Conservation (phyloP, 1,139 yeast species). For the Zygoascus sp. region DNA sequence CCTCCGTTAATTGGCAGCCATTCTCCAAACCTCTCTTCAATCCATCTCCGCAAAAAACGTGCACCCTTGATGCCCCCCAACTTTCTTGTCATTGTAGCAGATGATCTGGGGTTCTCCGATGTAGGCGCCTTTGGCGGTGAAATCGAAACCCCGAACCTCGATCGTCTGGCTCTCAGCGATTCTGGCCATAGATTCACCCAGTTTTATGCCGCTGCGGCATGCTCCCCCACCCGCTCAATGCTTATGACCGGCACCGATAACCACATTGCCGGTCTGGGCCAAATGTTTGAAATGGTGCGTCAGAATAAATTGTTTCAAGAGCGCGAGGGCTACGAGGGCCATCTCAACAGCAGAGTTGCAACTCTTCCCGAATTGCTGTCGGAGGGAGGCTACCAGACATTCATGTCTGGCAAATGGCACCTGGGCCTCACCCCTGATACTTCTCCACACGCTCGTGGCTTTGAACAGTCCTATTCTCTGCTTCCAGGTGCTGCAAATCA, state of each 20-base stretch:
- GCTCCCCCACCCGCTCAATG: conserved; percentile 63
- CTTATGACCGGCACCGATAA: conserved; percentile 57
- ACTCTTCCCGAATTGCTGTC: conserved; percentile 49
- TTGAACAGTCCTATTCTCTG: conserved; percentile 47
- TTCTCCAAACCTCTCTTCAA: no score
- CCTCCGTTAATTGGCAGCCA: no score
- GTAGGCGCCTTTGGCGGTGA: conserved; percentile 55
- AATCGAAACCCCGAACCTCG: conserved; percentile 51
- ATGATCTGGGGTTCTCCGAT: conserved; percentile 59
- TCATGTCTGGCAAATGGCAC: conserved; percentile 57
- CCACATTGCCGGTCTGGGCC: conserved; percentile 58
- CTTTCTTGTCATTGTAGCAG: conserved; percentile 55
- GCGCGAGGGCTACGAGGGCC: conserved; percentile 56
- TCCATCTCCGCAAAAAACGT: no score
- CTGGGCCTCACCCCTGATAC: conserved; percentile 48
- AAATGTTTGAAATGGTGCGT: conserved; percentile 49
- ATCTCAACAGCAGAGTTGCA: conserved; percentile 48
- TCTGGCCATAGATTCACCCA: conserved; percentile 50
- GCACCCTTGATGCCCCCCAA: conserved; percentile 30
- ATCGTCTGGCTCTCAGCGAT: conserved; percentile 38
- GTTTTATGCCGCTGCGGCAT: conserved; percentile 57
- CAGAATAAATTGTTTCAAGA: conserved; percentile 29
- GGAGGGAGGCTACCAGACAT: conserved; percentile 47
- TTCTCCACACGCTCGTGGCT: conserved; percentile 51
- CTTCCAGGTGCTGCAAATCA: conserved; percentile 59